Percentiles rank a stretch among this genome's conserved stretches.
Evolutionary conservation across 345 rosid genomes (phyloP).

Genomic region (Geranium rotundifolium): DNA sequence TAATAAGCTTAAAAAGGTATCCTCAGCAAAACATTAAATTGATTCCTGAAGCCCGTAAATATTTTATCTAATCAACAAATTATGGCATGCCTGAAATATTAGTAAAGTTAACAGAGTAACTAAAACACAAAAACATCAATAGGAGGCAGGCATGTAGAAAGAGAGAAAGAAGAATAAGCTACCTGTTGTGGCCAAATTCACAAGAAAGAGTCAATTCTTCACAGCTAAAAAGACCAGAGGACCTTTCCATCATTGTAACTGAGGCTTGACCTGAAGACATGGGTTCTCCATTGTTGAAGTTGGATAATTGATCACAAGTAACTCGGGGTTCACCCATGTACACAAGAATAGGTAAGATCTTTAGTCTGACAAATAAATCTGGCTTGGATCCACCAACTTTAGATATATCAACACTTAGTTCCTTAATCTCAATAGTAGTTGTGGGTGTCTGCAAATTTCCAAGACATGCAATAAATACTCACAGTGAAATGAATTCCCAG

Average conservation of each 20-base stretch:
- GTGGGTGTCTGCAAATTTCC: constrained; percentile 49
- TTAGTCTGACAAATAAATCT: constrained; percentile 52
- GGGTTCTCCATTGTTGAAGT: constrained; percentile 27
- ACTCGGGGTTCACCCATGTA: constrained; percentile 50
- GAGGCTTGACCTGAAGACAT: constrained; percentile 33
- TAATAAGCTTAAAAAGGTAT: neutral
- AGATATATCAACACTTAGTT: constrained; percentile 57
- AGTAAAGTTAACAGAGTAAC: neutral
- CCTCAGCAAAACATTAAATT: neutral
- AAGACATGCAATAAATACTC: constrained; percentile 9
- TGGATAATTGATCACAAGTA: constrained; percentile 45
- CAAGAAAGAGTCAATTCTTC: constrained; percentile 71
- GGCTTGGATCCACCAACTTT: constrained; percentile 73
- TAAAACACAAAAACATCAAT: neutral
- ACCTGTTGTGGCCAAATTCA: constrained; percentile 91
- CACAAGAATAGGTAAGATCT: constrained; percentile 55
- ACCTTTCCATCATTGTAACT: constrained; percentile 35
- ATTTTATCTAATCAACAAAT: neutral
- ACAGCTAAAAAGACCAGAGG: constrained; percentile 62
- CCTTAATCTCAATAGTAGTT: constrained; percentile 61
- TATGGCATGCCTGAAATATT: neutral
- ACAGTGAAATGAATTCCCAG: neutral
- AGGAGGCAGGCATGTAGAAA: constrained; percentile 6
- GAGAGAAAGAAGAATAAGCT: constrained; percentile 9
- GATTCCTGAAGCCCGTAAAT: neutral